These are phyloP conservation scores for Aschersonia sp. DNA, from an alignment of 2,329 filamentous ascomycete genomes.

Conservation along the genomic window DNA sequence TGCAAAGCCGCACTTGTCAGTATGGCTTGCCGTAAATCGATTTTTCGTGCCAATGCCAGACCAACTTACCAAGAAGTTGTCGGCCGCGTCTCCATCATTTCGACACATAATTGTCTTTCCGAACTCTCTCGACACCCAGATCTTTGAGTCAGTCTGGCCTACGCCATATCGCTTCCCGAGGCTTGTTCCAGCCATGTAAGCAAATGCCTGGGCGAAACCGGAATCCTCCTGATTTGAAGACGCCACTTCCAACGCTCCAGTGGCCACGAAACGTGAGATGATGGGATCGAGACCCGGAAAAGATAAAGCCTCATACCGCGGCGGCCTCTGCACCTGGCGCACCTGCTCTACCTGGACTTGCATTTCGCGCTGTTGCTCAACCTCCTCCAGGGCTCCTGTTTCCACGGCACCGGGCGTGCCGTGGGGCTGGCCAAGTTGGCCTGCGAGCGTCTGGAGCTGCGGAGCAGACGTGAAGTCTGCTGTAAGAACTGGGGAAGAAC, in stretches of 20 bases:
- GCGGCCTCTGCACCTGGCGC: slow-evolving; percentile 35
- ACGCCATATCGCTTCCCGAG: slow-evolving; percentile 15
- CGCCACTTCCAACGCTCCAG: slow-evolving; percentile 21
- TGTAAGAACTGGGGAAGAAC: neutral
- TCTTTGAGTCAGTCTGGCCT: slow-evolving; percentile 1
- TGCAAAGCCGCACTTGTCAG: too few species aligned
- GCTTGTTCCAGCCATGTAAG: slow-evolving; percentile 18
- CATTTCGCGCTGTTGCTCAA: slow-evolving; percentile 43
- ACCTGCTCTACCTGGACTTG: slow-evolving; percentile 43
- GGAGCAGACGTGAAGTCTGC: neutral
- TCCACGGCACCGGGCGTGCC: neutral
- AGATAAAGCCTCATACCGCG: slow-evolving; percentile 19
- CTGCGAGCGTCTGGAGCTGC: neutral
- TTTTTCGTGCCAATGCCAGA: neutral
- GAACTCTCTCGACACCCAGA: slow-evolving; percentile 21
- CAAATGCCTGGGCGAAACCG: slow-evolving; percentile 21
- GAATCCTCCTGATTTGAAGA: too few species aligned
- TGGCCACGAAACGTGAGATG: slow-evolving; percentile 28
- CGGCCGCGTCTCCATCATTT: neutral
- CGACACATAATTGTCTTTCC: slow-evolving; percentile 3
- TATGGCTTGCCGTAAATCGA: too few species aligned
- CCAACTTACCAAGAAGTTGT: slow-evolving; percentile 5
- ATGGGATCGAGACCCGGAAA: slow-evolving; percentile 32
- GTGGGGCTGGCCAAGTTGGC: neutral
- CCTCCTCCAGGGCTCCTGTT: slow-evolving; percentile 41